These are phyloP conservation scores for Naganishia vaughanmartiniae DNA, from an alignment of 768 basidiomycete genomes.

Conservation along the genomic window DNA sequence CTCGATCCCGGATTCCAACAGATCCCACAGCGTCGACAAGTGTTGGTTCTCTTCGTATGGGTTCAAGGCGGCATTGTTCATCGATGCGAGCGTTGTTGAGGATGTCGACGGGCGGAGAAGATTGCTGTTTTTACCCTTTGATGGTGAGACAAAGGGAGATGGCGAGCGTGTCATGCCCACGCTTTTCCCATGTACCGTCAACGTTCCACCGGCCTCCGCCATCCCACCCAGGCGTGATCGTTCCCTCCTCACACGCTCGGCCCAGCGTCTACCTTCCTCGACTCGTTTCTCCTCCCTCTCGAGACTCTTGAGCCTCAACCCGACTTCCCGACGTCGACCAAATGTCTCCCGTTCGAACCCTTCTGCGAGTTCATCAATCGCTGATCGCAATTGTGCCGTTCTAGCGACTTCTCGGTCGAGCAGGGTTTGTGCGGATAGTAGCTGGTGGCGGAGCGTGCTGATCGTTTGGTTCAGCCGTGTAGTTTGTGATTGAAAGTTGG, in stretches of 20 bases:
- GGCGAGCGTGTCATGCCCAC: not conserved
- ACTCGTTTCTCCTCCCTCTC: constrained; percentile 39
- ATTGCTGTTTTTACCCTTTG: constrained; percentile 12
- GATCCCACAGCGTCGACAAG: constrained; percentile 28
- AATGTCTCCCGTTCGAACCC: constrained; percentile 46
- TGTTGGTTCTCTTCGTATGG: constrained; percentile 29
- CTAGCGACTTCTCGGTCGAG: constrained; percentile 37
- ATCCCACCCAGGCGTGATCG: constrained; percentile 25
- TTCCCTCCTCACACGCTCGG: constrained; percentile 40
- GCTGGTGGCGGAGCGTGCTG: constrained; percentile 41
- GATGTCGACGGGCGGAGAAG: constrained; percentile 19
- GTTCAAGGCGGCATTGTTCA: not conserved
- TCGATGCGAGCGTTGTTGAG: constrained; percentile 25
- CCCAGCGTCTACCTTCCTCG: constrained; percentile 44
- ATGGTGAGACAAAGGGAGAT: constrained; percentile 6
- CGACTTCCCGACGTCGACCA: constrained; percentile 50
- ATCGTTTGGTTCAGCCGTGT: constrained; percentile 44
- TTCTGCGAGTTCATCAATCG: constrained; percentile 48
- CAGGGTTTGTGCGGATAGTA: constrained; percentile 33
- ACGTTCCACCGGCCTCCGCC: constrained; percentile 15
- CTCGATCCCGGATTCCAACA: constrained; percentile 32
- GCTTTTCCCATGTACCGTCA: constrained; percentile 26
- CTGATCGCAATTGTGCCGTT: constrained; percentile 34
- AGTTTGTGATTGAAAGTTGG: constrained; percentile 46
- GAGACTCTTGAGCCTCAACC: constrained; percentile 44